A percentile compares a stretch with the other conserved stretches of the same genome.
phyloP scores from a whole-genome alignment of 2,329 filamentous ascomycete species.

The Scedosporium apiospermum region DNA sequence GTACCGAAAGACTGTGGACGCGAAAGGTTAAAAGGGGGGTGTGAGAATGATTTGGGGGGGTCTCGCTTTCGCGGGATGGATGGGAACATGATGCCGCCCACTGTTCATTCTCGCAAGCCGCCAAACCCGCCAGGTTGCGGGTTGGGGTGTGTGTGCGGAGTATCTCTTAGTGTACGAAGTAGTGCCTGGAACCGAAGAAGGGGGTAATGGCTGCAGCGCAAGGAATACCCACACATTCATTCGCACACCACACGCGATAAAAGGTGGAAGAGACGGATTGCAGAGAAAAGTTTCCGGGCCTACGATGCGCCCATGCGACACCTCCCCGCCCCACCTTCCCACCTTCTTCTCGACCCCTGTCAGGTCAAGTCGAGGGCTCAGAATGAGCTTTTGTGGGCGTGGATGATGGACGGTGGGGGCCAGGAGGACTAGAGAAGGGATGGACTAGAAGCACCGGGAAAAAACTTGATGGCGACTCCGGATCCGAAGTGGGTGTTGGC shows the following conservation, averaged over 20 bases:
- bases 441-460: neutral
- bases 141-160: neutral
- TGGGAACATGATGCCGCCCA: neutral
- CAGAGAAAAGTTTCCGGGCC: constrained; percentile 5
- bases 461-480: neutral
- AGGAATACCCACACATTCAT: neutral
- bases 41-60: neutral
- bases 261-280: neutral
- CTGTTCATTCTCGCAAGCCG: neutral
- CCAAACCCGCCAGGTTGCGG: neutral
- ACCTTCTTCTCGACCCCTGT: neutral
- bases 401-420: neutral
- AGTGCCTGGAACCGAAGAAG: neutral
- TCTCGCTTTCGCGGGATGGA: neutral
- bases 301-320: constrained; percentile 6
- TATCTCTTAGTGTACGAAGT: too few relatives aligned
- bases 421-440: neutral
- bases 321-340: neutral
- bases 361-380: neutral
- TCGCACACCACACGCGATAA: neutral
- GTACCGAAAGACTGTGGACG: neutral
- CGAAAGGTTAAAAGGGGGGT: neutral
- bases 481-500: too few relatives aligned
- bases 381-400: neutral
- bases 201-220: neutral